Conservation (phyloP, 2,329 filamentous ascomycete genomes). For the Neonectria ditissima region DNA sequence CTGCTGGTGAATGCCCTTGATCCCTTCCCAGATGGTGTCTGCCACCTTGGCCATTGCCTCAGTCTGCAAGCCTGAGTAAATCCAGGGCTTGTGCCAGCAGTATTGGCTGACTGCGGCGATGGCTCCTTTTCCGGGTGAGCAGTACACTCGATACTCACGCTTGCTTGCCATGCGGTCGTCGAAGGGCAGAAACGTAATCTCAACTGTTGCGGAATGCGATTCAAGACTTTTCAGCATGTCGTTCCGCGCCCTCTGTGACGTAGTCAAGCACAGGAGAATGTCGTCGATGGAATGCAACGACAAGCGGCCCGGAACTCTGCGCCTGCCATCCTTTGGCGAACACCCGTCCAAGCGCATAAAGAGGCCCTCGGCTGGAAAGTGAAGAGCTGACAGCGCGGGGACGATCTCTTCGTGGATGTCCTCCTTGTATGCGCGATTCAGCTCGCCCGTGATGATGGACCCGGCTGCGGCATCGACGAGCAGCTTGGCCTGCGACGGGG, state of each 20-base stretch:
- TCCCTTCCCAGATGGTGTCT: conserved; percentile 22
- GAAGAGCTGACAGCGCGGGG: conserved; percentile 39
- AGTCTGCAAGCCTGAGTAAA: conserved; percentile 31
- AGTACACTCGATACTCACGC: conserved; percentile 59
- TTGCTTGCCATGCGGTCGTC: conserved; percentile 52
- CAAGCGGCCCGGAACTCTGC: conserved; percentile 22
- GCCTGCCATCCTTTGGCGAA: conserved; percentile 56
- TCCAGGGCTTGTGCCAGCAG: conserved; percentile 54
- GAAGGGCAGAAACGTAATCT: conserved; percentile 56
- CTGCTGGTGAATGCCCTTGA: conserved; percentile 17
- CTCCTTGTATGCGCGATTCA: conserved; percentile 19
- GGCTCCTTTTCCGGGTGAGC: conserved; percentile 47
- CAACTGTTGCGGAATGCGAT: conserved; percentile 30
- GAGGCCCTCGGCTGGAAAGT: conserved; percentile 51
- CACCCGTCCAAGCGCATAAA: conserved; percentile 58
- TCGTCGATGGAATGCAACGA: background rate
- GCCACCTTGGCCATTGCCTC: conserved; percentile 10
- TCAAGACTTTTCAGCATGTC: background rate
- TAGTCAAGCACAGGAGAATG: background rate
- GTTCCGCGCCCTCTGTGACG: background rate
- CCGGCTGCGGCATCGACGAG: background rate
- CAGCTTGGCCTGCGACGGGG: background rate
- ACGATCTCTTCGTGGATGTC: conserved; percentile 38
- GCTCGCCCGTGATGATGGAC: conserved; percentile 20
- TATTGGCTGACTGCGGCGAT: conserved; percentile 58